A percentile compares a stretch with the other conserved stretches of the same genome.
phyloP scores from a whole-genome alignment of 371 early-diverging fungal species.

The Amoeboaphelidium protococcarum region DNA sequence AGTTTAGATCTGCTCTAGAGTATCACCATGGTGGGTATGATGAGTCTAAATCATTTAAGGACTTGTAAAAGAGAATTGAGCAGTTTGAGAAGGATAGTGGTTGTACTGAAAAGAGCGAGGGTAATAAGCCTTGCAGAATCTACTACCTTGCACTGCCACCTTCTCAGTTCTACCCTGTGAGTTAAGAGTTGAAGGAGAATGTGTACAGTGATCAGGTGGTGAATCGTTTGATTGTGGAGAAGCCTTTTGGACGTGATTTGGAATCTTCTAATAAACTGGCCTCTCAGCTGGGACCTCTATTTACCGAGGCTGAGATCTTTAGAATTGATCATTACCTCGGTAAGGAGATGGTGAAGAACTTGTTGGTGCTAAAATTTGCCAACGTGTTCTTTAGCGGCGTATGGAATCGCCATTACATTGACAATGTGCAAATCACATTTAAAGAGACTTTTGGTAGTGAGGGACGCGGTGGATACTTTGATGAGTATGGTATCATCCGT shows the following conservation, averaged over 20 bases:
- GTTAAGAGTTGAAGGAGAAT: slow-evolving; percentile 34
- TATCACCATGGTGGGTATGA: slow-evolving; percentile 84
- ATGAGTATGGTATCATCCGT: slow-evolving; percentile 95
- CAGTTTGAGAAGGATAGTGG: slow-evolving; percentile 7
- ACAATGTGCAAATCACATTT: slow-evolving; percentile 92
- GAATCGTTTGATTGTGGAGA: slow-evolving; percentile 77
- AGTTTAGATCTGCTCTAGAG: slow-evolving; percentile 42
- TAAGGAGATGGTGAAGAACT: slow-evolving; percentile 96
- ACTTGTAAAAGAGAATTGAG: slow-evolving; percentile 25
- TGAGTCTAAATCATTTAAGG: slow-evolving; percentile 33
- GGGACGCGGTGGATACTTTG: slow-evolving; percentile 97
- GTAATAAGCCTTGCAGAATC: slow-evolving; percentile 21
- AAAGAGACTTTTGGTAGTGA: slow-evolving; percentile 95
- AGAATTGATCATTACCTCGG: slow-evolving; percentile 96
- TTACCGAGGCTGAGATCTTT: slow-evolving; percentile 72
- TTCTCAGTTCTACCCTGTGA: slow-evolving; percentile 61
- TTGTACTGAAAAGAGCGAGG: background rate
- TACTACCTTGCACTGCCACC: slow-evolving; percentile 98
- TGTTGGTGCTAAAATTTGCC: slow-evolving; percentile 75
- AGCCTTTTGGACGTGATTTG: slow-evolving; percentile 91
- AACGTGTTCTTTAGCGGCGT: slow-evolving; percentile 73
- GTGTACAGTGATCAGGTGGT: slow-evolving; percentile 23
- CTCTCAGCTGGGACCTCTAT: slow-evolving; percentile 32
- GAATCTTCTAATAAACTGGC: slow-evolving; percentile 45
- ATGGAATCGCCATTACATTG: slow-evolving; percentile 70